A percentile compares a stretch with the other conserved stretches of the same genome.
phyloP scores from a whole-genome alignment of 2,329 filamentous ascomycete species.

The Penicillium sp. region DNA sequence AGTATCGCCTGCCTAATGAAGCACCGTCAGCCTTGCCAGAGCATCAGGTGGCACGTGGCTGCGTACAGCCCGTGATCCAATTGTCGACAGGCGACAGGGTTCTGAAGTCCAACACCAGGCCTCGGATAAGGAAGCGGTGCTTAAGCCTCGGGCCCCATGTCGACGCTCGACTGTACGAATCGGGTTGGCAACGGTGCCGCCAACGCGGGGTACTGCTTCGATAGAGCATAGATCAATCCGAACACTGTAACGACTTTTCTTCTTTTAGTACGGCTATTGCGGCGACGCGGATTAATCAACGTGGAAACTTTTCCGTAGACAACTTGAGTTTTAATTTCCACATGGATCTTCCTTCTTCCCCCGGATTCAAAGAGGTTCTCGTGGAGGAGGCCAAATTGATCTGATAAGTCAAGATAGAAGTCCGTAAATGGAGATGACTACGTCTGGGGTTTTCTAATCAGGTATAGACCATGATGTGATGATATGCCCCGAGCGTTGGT shows the following conservation, averaged over 20 bases:
- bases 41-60: background rate
- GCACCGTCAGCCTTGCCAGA: background rate
- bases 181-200: background rate
- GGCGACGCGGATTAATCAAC: no score
- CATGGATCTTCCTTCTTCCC: no score
- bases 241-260: background rate
- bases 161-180: background rate
- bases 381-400: no score
- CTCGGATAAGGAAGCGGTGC: background rate
- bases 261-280: background rate
- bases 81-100: background rate
- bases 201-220: background rate
- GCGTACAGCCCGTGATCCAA: background rate
- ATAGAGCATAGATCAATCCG: background rate
- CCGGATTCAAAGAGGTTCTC: no score
- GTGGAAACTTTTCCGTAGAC: no score
- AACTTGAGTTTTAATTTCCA: no score
- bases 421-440: no score
- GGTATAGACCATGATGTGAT: background rate
- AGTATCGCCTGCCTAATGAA: background rate
- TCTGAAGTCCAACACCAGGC: background rate
- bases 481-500: background rate
- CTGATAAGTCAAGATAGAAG: no score
- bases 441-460: no score
- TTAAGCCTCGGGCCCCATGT: background rate